phyloP scores from a whole-genome alignment of 2,329 filamentous ascomycete genomes.

The Colletotrichum theobromicola region DNA sequence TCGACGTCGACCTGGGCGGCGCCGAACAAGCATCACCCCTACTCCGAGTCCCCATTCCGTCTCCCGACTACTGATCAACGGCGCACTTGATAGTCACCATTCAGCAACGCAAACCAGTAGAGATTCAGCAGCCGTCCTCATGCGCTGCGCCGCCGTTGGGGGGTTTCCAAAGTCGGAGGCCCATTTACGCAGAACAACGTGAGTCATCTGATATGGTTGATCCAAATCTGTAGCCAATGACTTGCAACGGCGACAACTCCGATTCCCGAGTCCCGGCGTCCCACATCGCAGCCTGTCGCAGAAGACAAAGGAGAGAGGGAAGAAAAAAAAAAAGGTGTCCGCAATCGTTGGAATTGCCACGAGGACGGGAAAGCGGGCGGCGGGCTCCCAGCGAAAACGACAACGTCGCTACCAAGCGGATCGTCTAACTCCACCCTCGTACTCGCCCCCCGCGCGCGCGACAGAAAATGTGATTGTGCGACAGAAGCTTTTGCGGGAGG shows the following conservation, averaged over 20 bases:
- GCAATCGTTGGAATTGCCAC: background rate
- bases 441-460: background rate
- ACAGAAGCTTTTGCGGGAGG: background rate
- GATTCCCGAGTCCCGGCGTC: background rate
- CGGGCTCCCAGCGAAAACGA: background rate
- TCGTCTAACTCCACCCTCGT: background rate
- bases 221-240: background rate
- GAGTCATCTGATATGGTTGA: slow-evolving; percentile 13
- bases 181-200: background rate
- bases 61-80: background rate
- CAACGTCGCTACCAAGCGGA: background rate
- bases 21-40: slow-evolving; percentile 19
- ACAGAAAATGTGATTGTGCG: background rate
- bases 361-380: slow-evolving; percentile 5
- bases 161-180: background rate
- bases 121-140: background rate
- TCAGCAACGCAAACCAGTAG: background rate
- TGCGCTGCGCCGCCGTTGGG: background rate
- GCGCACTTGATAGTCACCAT: background rate
- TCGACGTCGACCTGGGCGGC: background rate
- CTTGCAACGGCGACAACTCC: background rate
- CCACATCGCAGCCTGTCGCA: background rate
- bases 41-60: slow-evolving; percentile 6
- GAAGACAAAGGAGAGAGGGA: background rate
- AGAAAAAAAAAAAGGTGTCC: background rate